These are phyloP conservation scores for Starmera quercuum DNA, from an alignment of 805 yeast genomes.

Conservation along the genomic window DNA sequence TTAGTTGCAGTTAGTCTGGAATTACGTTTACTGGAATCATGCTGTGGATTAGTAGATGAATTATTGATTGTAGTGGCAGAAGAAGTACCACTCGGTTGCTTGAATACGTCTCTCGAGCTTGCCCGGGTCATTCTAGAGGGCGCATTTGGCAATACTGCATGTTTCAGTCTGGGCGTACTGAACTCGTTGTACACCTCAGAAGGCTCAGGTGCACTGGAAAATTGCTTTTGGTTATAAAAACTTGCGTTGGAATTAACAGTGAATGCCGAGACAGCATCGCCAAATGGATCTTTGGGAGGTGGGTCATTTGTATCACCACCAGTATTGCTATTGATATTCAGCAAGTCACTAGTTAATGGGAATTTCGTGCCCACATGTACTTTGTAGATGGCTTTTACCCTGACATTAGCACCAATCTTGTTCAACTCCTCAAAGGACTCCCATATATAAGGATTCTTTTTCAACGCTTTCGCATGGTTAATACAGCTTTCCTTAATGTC, in stretches of 20 bases:
- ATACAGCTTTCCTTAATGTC: slow-evolving; percentile 59
- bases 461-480: slow-evolving; percentile 61
- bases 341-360: slow-evolving; percentile 3
- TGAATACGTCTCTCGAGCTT: slow-evolving; percentile 8
- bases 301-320: background rate
- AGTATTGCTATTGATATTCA: slow-evolving; percentile 1
- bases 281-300: slow-evolving; percentile 19
- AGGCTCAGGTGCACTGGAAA: slow-evolving; percentile 6
- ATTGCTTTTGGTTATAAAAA: slow-evolving; percentile 2
- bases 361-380: slow-evolving; percentile 8
- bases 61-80: background rate
- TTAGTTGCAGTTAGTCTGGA: slow-evolving; percentile 32
- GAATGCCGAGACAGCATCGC: slow-evolving; percentile 13
- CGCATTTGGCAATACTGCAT: slow-evolving; percentile 27
- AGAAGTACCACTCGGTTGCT: slow-evolving; percentile 9
- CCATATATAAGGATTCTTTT: slow-evolving; percentile 73
- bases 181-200: slow-evolving; percentile 20
- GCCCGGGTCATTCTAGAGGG: slow-evolving; percentile 30
- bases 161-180: slow-evolving; percentile 34
- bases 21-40: slow-evolving; percentile 16
- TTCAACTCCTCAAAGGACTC: slow-evolving; percentile 79
- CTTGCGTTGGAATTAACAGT: slow-evolving; percentile 7
- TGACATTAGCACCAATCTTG: slow-evolving; percentile 61
- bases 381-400: slow-evolving; percentile 47
- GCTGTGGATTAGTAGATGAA: background rate